Conservation (phyloP, 2,329 filamentous ascomycete species). For the Teratosphaeria gauchensis region DNA sequence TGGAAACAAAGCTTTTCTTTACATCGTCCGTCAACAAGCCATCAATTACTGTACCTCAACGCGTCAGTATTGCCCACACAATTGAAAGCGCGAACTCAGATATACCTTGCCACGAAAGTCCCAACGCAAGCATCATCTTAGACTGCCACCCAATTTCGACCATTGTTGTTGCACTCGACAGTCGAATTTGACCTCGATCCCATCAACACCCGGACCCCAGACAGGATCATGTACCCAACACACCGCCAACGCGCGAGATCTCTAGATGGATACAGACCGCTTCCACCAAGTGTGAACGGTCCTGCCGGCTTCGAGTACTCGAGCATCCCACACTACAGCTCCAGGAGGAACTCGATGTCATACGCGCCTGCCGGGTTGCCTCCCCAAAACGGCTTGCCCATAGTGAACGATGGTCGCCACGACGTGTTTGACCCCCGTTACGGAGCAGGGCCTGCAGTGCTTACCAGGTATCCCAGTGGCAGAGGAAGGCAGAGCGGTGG, state of each 20-base stretch:
- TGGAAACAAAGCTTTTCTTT: not conserved
- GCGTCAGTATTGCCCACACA: not conserved
- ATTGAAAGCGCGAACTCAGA: not conserved
- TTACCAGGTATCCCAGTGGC: not conserved
- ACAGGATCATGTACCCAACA: not conserved
- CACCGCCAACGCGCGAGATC: not conserved
- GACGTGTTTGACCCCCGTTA: not conserved
- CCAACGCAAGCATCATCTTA: not conserved
- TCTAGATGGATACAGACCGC: not conserved
- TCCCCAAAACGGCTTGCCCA: not conserved
- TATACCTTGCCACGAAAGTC: not conserved
- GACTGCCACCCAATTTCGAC: not conserved
- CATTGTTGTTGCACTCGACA: not conserved
- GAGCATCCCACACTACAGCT: not conserved
- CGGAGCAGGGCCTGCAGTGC: not conserved
- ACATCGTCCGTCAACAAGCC: not conserved
- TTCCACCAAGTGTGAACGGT: not conserved
- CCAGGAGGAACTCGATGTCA: not conserved
- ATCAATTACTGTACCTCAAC: not conserved
- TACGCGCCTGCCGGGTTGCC: not conserved
- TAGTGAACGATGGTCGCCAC: not conserved
- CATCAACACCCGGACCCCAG: not conserved
- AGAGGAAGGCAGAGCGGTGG: not conserved
- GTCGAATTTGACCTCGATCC: not conserved
- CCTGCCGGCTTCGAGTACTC: not conserved